These are phyloP conservation scores for Ananas comosus DNA, from an alignment of 176 grass and related monocot species.

Conservation along the genomic window DNA sequence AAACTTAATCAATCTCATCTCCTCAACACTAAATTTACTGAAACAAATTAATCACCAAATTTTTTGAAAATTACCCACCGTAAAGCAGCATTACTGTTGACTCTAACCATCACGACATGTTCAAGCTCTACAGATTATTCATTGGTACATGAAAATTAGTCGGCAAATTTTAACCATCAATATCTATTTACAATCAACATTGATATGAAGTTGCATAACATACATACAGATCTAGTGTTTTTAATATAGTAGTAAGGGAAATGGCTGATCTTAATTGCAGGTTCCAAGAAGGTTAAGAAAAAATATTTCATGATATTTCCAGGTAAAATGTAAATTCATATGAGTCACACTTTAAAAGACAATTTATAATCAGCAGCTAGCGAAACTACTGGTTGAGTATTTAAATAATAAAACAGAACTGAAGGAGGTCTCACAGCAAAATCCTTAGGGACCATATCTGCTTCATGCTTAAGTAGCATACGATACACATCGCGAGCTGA, in stretches of 20 bases:
- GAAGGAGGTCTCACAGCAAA: slow-evolving; percentile 72
- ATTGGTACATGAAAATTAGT: not conserved
- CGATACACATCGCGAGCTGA: slow-evolving; percentile 81
- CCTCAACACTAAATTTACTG: no score
- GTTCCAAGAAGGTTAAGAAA: not conserved
- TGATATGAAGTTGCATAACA: no score
- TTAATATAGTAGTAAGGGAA: not conserved
- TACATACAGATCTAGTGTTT: not conserved
- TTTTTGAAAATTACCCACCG: no score
- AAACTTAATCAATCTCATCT: no score
- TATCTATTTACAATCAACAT: not conserved
- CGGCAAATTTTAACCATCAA: not conserved
- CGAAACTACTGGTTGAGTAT: not conserved
- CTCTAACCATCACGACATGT: no score
- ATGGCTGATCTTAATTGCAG: not conserved
- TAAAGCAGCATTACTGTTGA: no score
- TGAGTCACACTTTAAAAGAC: not conserved
- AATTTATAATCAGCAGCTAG: not conserved
- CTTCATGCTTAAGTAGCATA: slow-evolving; percentile 71
- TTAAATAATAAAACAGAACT: not conserved
- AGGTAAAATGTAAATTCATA: not conserved
- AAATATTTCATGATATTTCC: not conserved
- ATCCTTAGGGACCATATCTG: slow-evolving; percentile 65
- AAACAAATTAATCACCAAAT: no score
- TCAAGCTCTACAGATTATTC: not conserved